Evolutionary conservation across 1,139 yeast species (phyloP).

Genomic region (Pichia sp.): DNA sequence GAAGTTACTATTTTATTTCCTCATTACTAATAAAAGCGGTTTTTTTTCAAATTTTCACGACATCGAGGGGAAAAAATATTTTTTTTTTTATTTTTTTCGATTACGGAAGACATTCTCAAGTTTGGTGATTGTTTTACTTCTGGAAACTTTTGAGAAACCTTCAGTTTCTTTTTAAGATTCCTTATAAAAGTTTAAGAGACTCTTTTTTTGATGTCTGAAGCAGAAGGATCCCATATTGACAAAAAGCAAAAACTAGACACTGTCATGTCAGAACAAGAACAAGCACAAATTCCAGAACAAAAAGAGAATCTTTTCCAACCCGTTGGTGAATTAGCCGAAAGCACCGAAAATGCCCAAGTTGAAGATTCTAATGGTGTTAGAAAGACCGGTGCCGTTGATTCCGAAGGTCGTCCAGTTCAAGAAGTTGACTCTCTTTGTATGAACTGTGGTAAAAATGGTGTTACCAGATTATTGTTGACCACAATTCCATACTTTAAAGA

Average conservation of each 20-base stretch:
- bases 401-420: conserved; percentile 94
- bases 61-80: too few relatives aligned
- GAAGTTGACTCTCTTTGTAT: conserved; percentile 92
- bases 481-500: conserved; percentile 89
- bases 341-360: conserved; percentile 4
- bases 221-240: conserved; percentile 8
- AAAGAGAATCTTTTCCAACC: conserved; percentile 41
- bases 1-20: too few relatives aligned
- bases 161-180: too few relatives aligned
- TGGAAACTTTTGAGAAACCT: conserved; percentile 1
- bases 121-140: conserved; percentile 1
- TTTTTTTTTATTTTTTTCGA: too few relatives aligned
- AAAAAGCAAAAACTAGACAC: conserved; percentile 19
- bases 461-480: conserved; percentile 76
- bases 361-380: conserved; percentile 28
- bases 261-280: conserved; percentile 12
- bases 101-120: too few relatives aligned
- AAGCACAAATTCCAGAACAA: conserved; percentile 10
- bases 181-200: background rate
- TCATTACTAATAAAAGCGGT: too few relatives aligned
- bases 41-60: too few relatives aligned
- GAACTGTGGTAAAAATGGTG: conserved; percentile 87
- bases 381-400: conserved; percentile 62
- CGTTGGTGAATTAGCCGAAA: conserved; percentile 48
- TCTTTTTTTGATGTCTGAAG: background rate